Conservation (phyloP, 352 stramenopile genomes). For the Chrysophaeum taylorii region DNA sequence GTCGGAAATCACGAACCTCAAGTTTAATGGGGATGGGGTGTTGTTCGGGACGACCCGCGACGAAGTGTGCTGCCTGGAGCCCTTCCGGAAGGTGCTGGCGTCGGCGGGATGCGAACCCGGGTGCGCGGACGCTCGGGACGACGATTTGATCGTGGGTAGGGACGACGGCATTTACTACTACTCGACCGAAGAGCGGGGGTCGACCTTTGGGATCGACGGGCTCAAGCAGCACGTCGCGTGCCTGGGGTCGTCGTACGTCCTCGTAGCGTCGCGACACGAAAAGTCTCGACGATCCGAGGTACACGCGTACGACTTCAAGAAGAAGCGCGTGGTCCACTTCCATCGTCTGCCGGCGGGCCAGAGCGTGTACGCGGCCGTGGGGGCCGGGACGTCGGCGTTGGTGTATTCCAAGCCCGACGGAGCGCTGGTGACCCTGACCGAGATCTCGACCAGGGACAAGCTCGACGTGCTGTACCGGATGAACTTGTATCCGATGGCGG, state of each 20-base stretch:
- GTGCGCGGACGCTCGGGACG: no score
- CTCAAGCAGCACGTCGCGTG: neutral
- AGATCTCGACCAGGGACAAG: constrained; percentile 89
- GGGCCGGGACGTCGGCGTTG: constrained; percentile 6
- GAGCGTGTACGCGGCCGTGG: constrained; percentile 17
- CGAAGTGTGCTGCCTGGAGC: no score
- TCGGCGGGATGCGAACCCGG: no score
- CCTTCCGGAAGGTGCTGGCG: no score
- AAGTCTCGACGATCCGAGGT: constrained; percentile 55
- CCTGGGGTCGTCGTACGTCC: neutral
- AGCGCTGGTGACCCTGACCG: constrained; percentile 74
- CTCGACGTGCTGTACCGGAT: constrained; percentile 90
- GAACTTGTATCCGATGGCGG: constrained; percentile 91
- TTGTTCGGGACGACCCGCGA: no score
- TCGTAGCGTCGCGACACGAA: constrained; percentile 25
- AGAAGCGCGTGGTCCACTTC: constrained; percentile 82
- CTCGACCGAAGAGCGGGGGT: constrained; percentile 64
- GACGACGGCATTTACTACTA: constrained; percentile 71
- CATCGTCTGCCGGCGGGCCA: constrained; percentile 35
- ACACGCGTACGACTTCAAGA: constrained; percentile 76
- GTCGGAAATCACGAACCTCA: no score
- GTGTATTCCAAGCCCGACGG: constrained; percentile 23
- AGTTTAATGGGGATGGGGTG: no score
- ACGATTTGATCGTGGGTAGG: no score
- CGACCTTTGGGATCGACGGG: constrained; percentile 51